Percentiles rank a stretch among this genome's conserved stretches.
phyloP scores from a whole-genome alignment of 78 protist species.

The Dictyostelium capitatum region DNA sequence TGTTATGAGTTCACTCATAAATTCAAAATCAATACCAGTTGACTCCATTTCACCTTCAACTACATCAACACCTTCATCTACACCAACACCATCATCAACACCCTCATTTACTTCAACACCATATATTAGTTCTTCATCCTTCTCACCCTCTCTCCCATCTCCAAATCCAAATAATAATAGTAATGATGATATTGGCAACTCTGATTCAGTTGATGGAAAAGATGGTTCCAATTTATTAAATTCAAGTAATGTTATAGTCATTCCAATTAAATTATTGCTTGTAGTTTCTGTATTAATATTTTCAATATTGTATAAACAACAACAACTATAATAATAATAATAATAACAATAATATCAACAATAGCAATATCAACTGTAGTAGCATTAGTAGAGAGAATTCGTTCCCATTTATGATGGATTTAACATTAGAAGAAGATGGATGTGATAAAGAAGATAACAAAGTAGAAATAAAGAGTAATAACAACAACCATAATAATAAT shows the following conservation, averaged over 20 bases:
- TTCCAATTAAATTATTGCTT: background rate
- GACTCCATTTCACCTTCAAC: too few relatives aligned
- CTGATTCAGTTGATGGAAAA: too few relatives aligned
- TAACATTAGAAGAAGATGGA: conserved; percentile 7
- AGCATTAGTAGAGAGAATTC: background rate
- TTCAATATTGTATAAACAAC: background rate
- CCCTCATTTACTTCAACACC: background rate
- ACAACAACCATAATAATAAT: background rate
- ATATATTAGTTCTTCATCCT: too few relatives aligned
- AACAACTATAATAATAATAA: background rate
- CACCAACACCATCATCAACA: background rate
- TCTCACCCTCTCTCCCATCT: too few relatives aligned
- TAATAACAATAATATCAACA: background rate
- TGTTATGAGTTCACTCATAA: background rate
- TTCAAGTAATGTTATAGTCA: background rate
- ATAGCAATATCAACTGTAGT: background rate
- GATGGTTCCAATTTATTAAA: too few relatives aligned
- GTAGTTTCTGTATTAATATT: background rate
- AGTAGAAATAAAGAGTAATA: background rate
- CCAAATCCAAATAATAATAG: too few relatives aligned
- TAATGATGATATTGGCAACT: too few relatives aligned
- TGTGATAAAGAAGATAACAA: background rate
- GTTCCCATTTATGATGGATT: conserved; percentile 27
- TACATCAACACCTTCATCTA: background rate
- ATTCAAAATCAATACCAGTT: too few relatives aligned